Evolutionary conservation across 2,329 filamentous ascomycete species (phyloP).

Genomic region (Periconia macrospinosa): DNA sequence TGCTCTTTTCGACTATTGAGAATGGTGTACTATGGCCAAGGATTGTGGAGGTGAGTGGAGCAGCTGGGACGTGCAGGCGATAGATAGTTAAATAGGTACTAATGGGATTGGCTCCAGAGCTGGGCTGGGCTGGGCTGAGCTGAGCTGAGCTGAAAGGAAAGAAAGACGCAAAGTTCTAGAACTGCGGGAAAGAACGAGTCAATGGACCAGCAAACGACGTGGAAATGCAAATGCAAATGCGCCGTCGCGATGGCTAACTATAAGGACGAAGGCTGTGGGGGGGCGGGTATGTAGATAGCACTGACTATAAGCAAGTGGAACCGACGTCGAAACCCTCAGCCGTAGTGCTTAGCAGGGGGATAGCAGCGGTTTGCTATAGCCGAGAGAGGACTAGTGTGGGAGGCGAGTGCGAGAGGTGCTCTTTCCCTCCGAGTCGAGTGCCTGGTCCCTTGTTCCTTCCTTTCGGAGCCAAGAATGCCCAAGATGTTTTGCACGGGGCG

Average conservation of each 20-base stretch:
- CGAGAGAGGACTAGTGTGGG: too few species aligned
- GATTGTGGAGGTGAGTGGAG: not conserved
- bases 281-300: too few species aligned
- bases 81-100: not conserved
- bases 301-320: not conserved
- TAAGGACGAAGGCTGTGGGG: too few species aligned
- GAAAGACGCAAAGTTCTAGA: not conserved
- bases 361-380: not conserved
- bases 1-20: not conserved
- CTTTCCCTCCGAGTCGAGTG: too few species aligned
- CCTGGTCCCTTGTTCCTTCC: not conserved
- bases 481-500: too few species aligned
- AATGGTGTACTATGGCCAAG: not conserved
- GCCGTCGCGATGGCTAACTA: too few species aligned
- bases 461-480: slow-evolving; percentile 1
- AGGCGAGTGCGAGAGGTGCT: too few species aligned
- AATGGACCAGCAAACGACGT: too few species aligned
- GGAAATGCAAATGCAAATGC: too few species aligned
- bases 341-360: not conserved
- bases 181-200: not conserved
- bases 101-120: not conserved
- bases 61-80: not conserved
- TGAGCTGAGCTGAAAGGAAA: not conserved
- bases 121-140: too few species aligned
- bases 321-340: not conserved